phyloP scores from a whole-genome alignment of 192 early-diverging fungal species.

The Thoreauomyces humboldtii region DNA sequence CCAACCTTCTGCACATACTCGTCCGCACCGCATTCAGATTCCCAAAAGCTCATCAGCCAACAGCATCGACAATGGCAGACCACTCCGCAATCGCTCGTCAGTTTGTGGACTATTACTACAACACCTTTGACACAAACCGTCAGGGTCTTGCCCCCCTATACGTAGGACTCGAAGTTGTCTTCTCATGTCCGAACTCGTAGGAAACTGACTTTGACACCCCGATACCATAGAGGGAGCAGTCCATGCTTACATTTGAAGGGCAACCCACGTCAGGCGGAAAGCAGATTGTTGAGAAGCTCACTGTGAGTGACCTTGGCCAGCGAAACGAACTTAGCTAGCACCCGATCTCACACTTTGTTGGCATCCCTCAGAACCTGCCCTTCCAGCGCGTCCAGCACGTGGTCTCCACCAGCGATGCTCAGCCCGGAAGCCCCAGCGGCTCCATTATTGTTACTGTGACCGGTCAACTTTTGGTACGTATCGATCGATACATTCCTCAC shows the following conservation, averaged over 20 bases:
- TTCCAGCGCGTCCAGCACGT: slow-evolving; percentile 73
- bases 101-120: slow-evolving; percentile 87
- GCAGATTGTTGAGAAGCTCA: slow-evolving; percentile 75
- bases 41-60: no score
- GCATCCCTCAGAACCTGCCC: slow-evolving; percentile 62
- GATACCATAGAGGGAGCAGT: slow-evolving; percentile 71
- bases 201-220: no score
- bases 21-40: no score
- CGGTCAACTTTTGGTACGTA: slow-evolving; percentile 76
- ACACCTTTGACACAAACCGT: slow-evolving; percentile 77
- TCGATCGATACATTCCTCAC: background rate
- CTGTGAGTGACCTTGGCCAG: slow-evolving; percentile 49
- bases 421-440: slow-evolving; percentile 66
- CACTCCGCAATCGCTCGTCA: slow-evolving; percentile 51
- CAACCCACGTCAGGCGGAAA: slow-evolving; percentile 54
- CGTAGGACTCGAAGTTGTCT: slow-evolving; percentile 52
- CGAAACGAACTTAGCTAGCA: background rate
- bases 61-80: slow-evolving; percentile 22
- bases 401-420: slow-evolving; percentile 76
- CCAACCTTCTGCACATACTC: no score
- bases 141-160: slow-evolving; percentile 67
- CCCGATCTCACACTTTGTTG: background rate
- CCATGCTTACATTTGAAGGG: slow-evolving; percentile 89
- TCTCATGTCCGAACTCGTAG: background rate
- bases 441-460: slow-evolving; percentile 79